Evolutionary conservation across 805 yeast genomes (phyloP).

Genomic region (Wickerhamomyces bovis): DNA sequence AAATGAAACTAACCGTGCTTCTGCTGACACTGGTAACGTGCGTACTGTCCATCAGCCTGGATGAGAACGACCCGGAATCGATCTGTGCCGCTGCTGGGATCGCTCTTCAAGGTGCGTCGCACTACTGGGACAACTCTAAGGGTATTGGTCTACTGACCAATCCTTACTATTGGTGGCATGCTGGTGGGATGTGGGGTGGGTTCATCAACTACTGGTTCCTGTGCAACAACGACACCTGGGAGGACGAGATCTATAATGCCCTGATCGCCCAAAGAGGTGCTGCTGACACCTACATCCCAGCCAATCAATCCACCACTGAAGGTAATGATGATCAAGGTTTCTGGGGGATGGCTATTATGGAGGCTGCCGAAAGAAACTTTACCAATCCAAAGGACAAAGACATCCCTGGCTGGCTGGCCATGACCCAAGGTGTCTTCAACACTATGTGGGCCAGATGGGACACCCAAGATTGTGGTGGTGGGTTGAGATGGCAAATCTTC

Average conservation of each 20-base stretch:
- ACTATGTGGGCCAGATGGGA: conserved; percentile 66
- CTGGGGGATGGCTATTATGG: conserved; percentile 65
- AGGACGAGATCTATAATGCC: conserved; percentile 53
- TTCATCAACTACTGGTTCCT: conserved; percentile 68
- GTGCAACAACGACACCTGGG: conserved; percentile 66
- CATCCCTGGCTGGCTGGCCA: conserved; percentile 48
- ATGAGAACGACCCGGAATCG: conserved; percentile 35
- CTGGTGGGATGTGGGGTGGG: conserved; percentile 75
- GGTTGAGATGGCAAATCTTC: conserved; percentile 69
- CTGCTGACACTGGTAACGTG: background rate
- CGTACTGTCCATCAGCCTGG: conserved; percentile 24
- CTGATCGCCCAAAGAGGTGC: conserved; percentile 38
- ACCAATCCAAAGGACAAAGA: conserved; percentile 40
- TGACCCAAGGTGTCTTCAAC: conserved; percentile 58
- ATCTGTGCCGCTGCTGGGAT: conserved; percentile 53
- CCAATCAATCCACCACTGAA: conserved; percentile 58
- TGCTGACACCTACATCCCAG: conserved; percentile 52
- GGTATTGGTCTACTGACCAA: conserved; percentile 68
- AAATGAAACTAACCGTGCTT: background rate
- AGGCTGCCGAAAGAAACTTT: conserved; percentile 58
- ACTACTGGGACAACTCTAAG: conserved; percentile 71
- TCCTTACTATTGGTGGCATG: conserved; percentile 91
- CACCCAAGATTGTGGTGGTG: conserved; percentile 48
- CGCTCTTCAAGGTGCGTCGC: conserved; percentile 56
- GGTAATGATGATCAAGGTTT: conserved; percentile 76